A percentile compares a stretch with the other conserved stretches of the same genome.
Conservation (phyloP, 768 basidiomycete genomes). For the Xerocomellus intermedius region DNA sequence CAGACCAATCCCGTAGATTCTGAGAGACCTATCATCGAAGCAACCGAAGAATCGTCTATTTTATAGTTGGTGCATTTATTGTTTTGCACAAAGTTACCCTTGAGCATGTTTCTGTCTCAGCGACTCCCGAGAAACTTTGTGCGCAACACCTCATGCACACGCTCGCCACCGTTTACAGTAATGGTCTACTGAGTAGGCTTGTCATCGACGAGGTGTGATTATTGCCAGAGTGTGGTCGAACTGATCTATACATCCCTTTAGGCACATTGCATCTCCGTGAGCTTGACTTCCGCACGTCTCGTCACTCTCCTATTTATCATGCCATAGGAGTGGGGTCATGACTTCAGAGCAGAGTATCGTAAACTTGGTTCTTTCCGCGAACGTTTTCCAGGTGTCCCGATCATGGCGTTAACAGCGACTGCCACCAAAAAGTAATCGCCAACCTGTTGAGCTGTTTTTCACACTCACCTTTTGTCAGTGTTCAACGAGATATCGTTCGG, state of each 20-base stretch:
- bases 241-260: slow-evolving; percentile 25
- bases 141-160: slow-evolving; percentile 51
- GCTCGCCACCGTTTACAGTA: slow-evolving; percentile 49
- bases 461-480: slow-evolving; percentile 41
- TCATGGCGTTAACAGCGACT: slow-evolving; percentile 87
- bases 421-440: slow-evolving; percentile 60
- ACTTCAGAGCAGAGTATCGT: slow-evolving; percentile 75
- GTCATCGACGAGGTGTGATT: slow-evolving; percentile 74
- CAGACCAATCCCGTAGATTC: slow-evolving; percentile 45
- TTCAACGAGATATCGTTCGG: slow-evolving; percentile 69
- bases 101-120: slow-evolving; percentile 34
- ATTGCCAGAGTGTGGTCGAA: background rate
- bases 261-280: slow-evolving; percentile 84
- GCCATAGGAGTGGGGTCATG: slow-evolving; percentile 80
- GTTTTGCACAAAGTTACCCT: background rate
- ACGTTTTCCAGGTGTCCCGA: slow-evolving; percentile 65
- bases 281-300: slow-evolving; percentile 6
- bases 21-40: slow-evolving; percentile 57
- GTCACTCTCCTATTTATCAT: background rate
- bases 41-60: slow-evolving; percentile 60
- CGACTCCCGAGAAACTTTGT: slow-evolving; percentile 74
- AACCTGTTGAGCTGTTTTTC: background rate
- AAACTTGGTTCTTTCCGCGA: slow-evolving; percentile 68
- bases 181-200: slow-evolving; percentile 62
- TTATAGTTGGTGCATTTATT: slow-evolving; percentile 54